Percentiles rank a stretch among this genome's conserved stretches.
Evolutionary conservation across 1,139 yeast species (phyloP).

Genomic region (Blastobotrys niveus): DNA sequence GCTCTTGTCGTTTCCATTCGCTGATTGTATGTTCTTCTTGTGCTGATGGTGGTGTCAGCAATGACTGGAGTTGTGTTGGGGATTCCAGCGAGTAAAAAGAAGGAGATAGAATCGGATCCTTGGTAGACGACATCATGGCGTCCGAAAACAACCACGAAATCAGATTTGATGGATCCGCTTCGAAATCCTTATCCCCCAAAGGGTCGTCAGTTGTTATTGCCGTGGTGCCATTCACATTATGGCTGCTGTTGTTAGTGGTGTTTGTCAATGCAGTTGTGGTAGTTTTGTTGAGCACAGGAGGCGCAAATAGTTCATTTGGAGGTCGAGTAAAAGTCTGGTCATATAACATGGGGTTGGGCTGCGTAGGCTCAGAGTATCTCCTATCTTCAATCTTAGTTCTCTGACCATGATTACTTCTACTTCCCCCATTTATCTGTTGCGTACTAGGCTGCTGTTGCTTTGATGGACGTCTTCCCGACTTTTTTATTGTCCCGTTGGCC

Average conservation of each 20-base stretch:
- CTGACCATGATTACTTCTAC: too few species aligned
- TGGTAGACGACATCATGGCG: slow-evolving; percentile 29
- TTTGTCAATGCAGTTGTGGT: background rate
- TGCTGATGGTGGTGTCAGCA: slow-evolving; percentile 35
- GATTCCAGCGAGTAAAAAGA: slow-evolving; percentile 30
- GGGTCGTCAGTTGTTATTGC: background rate
- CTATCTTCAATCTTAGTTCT: too few species aligned
- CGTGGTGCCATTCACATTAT: too few species aligned
- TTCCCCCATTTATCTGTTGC: too few species aligned
- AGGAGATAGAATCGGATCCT: slow-evolving; percentile 31
- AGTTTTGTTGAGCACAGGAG: too few species aligned
- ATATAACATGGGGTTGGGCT: too few species aligned
- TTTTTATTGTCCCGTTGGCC: slow-evolving; percentile 1
- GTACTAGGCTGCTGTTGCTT: background rate
- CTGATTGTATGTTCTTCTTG: slow-evolving; percentile 23
- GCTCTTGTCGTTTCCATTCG: slow-evolving; percentile 32
- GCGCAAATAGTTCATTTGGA: too few species aligned
- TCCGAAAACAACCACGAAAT: slow-evolving; percentile 37
- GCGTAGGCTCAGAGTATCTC: too few species aligned
- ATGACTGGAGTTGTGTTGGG: slow-evolving; percentile 37
- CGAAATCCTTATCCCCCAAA: background rate
- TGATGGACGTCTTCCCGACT: slow-evolving; percentile 3
- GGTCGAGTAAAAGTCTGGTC: too few species aligned
- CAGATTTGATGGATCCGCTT: slow-evolving; percentile 23
- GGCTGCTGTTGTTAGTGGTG: background rate